phyloP scores from a whole-genome alignment of 306 rosid genomes.

The Coriaria nepalensis region DNA sequence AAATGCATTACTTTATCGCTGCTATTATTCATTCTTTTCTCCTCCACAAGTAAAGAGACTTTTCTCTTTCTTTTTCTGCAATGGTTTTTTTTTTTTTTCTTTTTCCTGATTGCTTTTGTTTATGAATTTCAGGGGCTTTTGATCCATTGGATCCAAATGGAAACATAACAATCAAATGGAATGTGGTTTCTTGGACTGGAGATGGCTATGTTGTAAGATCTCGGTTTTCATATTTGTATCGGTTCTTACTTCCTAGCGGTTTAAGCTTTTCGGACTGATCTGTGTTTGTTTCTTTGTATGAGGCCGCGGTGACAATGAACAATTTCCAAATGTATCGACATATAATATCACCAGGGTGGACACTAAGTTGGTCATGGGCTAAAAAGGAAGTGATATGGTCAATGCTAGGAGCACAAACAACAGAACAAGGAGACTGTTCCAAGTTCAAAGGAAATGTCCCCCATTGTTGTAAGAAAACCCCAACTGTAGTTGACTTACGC shows the following conservation, averaged over 20 bases:
- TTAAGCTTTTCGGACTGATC: background rate
- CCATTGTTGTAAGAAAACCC: conserved; percentile 55
- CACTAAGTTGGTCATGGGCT: conserved; percentile 74
- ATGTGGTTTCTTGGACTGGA: conserved; percentile 24
- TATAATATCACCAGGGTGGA: conserved; percentile 60
- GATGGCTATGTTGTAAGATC: conserved; percentile 32
- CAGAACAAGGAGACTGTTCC: conserved; percentile 75
- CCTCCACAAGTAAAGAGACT: background rate
- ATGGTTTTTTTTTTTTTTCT: conserved; percentile 1
- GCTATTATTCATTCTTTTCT: conserved; percentile 1
- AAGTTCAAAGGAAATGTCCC: conserved; percentile 57
- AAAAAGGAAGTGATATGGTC: conserved; percentile 67
- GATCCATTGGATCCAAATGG: conserved; percentile 26
- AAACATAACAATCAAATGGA: conserved; percentile 27
- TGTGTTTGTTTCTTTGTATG: conserved; percentile 3
- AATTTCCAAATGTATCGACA: conserved; percentile 56
- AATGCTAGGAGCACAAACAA: conserved; percentile 72
- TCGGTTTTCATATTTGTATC: background rate
- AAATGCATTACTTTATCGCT: conserved; percentile 5
- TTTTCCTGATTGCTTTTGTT: background rate
- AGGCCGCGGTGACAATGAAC: conserved; percentile 55
- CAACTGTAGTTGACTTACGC: conserved; percentile 52
- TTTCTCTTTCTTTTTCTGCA: background rate
- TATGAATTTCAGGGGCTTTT: conserved; percentile 19
- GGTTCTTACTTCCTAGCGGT: background rate